Base-by-base conservation (phyloP, 805 yeast species). In the Diddensiella transvaalensis region DNA sequence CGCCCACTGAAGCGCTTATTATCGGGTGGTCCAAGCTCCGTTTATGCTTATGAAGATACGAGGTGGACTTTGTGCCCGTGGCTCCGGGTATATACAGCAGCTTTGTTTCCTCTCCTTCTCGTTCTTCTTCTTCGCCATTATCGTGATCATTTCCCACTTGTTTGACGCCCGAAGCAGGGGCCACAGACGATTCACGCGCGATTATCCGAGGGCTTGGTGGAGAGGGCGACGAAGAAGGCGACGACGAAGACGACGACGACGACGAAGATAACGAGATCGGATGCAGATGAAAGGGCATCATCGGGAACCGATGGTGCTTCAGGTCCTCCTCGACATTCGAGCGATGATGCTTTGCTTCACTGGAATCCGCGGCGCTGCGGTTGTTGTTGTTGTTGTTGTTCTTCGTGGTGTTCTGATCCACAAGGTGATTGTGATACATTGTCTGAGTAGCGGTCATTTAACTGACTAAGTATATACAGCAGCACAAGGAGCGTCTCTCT, bases 11-110 rank as follows among this genome's bases (percentile, higher is more conserved):
- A 18, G 44, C 8, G 15, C 30, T 11, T 3, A 22, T n/a, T 26
- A 17, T 15, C 6, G 8, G 21, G 8, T 21, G n/a, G 37, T 26
- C 44, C 8, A 18, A 6, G 36, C 59, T 55, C 21, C 59, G 44
- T 22, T 44, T 49, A 22, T 52, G 55, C 42, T 53, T 55, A 29
- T 54, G 53, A 13, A 53, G 48, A 22, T 45, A 53, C 6, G 45
- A 29, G 19, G 57, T 51, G 36, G 59, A 51, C 32, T 32, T n/a
- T 11, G 52, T 42, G 23, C 26, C 35, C 22, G 42, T 15, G 21
- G 41, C 46, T 26, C 52, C 52, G 10, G 52, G 52, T n/a, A 18
- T 40, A 39, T 49, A 49, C 13, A 26, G 13, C 32, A 26, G 8
- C 11, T 13, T 8, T 8, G 32, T 26, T 26, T 26, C 11, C 13